Evolutionary conservation across 2,329 filamentous ascomycete species (phyloP).

Genomic region (Xenoacremonium recifei): DNA sequence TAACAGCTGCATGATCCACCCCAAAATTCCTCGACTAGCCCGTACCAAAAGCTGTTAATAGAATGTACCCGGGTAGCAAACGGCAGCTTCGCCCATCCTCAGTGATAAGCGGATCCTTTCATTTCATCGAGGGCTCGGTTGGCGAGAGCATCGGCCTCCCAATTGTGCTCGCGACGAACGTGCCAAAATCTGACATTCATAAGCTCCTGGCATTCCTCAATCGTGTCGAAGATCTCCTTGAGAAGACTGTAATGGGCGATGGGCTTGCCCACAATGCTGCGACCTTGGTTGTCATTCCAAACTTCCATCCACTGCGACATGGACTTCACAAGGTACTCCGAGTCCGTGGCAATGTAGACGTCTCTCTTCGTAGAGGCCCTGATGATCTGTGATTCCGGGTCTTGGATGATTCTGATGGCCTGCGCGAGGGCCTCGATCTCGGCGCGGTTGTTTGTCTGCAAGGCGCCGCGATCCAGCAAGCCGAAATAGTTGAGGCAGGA

Average conservation of each 20-base stretch:
- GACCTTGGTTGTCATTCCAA: not conserved
- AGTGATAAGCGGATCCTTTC: no score
- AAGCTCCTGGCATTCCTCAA: not conserved
- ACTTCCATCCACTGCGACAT: not conserved
- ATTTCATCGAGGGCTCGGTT: not conserved
- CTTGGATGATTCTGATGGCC: constrained; percentile 39
- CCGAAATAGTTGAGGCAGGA: constrained; percentile 19
- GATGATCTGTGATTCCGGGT: not conserved
- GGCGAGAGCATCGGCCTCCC: not conserved
- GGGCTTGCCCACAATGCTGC: not conserved
- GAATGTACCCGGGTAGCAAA: no score
- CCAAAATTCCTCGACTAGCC: no score
- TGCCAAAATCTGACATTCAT: not conserved
- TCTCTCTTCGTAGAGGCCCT: not conserved
- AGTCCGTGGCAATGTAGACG: not conserved
- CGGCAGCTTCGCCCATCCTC: no score
- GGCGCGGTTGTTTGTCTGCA: constrained; percentile 66
- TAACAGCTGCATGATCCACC: no score
- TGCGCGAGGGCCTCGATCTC: constrained; percentile 66
- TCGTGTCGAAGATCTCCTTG: not conserved
- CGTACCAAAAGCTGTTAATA: no score
- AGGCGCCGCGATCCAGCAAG: constrained; percentile 65
- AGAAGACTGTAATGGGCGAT: not conserved
- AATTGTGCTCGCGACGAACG: not conserved
- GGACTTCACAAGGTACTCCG: not conserved